Base-by-base conservation (phyloP, 1,284 basidiomycete species). In the Fomes fomentarius region DNA sequence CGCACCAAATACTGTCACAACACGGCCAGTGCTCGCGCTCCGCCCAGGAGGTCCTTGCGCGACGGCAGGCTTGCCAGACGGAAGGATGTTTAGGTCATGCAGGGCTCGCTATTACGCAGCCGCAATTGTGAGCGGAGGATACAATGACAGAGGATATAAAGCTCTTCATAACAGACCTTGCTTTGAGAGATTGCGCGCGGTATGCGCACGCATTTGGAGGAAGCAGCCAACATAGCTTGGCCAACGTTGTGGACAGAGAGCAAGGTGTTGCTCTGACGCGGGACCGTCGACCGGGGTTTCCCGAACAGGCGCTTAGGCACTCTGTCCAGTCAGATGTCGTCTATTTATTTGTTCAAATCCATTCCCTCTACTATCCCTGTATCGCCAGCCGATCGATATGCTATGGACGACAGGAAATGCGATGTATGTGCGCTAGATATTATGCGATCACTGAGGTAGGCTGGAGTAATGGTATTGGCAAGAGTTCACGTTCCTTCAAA, bases 1-100 rank as follows among this genome's bases (percentile, higher is more conserved):
- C 69, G 89, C 93, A 31, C 96, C 96, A 76, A 99, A 99, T 51
- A 99, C 96, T 26, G 96, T 99, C 38, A 91, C 96, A 42, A 90
- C 85, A 74, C 96, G 94, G 2, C 95, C 95, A 47, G 88, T 88
- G 58, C 88, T 84, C 7, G 93, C 87, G 67, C 93, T 94, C 66
- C 96, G 87, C 48, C 94, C 94, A 33, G 93, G 87, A 49, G 85
- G 81, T 17, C 93, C 94, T 58, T 84, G 76, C 15, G 86, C 82
- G 65, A 94, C 79, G 62, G 91, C 74, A 31, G 91, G 85, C 67
- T 86, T 85, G 61, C 75, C 74, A 40, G 76, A 74, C 51, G 86
- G 82, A 30, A 87, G 74, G n/a, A 79, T 80, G 57, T 79, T 74
- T 37, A 90, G 70, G 75, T 91, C 89, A 69, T 89, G 84, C 69